Conservation (phyloP, 495 filamentous ascomycete genomes). For the Alectoria sarmentosa region DNA sequence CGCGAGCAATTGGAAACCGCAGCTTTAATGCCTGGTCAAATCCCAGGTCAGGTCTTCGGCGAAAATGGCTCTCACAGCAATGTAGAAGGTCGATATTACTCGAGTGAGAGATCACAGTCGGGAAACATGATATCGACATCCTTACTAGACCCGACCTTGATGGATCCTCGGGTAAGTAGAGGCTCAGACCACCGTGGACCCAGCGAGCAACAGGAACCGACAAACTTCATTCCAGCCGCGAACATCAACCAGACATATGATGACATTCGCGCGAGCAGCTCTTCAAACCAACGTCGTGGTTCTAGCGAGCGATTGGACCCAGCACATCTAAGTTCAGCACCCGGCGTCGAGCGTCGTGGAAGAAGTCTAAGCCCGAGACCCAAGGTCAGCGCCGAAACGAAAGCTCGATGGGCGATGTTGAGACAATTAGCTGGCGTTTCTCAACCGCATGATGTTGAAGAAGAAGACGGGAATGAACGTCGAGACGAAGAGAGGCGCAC, state of each 20-base stretch:
- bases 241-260: not conserved
- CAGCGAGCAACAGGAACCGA: not conserved
- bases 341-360: not conserved
- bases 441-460: not conserved
- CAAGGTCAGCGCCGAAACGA: conserved; percentile 13
- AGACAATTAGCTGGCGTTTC: conserved; percentile 12
- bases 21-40: not conserved
- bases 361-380: conserved; percentile 10
- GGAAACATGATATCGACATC: not conserved
- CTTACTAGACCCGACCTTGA: not conserved
- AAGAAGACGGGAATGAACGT: conserved; percentile 1
- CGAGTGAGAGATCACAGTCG: not conserved
- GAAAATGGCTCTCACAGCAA: not conserved
- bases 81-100: not conserved
- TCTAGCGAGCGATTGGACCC: not conserved
- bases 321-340: not conserved
- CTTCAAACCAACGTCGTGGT: not conserved
- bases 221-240: not conserved
- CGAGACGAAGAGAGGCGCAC: conserved; percentile 1
- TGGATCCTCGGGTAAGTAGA: not conserved
- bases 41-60: not conserved
- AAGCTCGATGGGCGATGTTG: conserved; percentile 20
- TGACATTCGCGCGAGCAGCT: not conserved
- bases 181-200: not conserved
- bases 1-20: not conserved